phyloP scores from a whole-genome alignment of 2,329 filamentous ascomycete genomes.

The Cercospora beticola region DNA sequence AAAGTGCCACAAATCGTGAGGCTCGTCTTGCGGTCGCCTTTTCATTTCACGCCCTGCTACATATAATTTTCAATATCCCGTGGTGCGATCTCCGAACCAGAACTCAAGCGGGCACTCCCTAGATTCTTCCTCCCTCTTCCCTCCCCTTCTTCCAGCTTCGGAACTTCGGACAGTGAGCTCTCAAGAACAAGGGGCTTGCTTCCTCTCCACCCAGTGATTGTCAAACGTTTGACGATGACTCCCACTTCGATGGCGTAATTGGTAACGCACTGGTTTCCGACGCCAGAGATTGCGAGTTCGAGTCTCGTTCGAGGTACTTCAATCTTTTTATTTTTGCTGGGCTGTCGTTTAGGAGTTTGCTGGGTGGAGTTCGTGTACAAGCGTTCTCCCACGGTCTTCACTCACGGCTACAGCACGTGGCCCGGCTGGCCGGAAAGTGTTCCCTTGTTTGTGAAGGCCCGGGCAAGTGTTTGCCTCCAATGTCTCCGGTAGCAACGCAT shows the following conservation, averaged over 20 bases:
- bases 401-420: background rate
- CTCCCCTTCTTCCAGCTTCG: background rate
- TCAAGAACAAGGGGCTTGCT: background rate
- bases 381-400: background rate
- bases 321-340: background rate
- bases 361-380: background rate
- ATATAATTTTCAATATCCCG: too few relatives aligned
- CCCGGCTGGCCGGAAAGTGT: background rate
- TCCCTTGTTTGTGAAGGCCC: background rate
- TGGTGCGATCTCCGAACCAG: background rate
- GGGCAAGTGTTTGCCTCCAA: background rate
- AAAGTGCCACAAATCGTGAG: background rate
- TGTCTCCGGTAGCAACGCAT: background rate
- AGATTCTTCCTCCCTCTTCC: background rate
- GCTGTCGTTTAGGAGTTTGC: too few relatives aligned
- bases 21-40: background rate
- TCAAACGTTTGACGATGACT: background rate
- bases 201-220: background rate
- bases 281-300: background rate
- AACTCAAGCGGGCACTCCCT: background rate
- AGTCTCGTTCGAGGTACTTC: background rate
- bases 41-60: background rate
- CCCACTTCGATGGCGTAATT: conserved; percentile 2
- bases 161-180: background rate
- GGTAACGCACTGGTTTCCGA: conserved; percentile 1